phyloP scores from a whole-genome alignment of 2,329 filamentous ascomycete species.

The Colletotrichum sp. region DNA sequence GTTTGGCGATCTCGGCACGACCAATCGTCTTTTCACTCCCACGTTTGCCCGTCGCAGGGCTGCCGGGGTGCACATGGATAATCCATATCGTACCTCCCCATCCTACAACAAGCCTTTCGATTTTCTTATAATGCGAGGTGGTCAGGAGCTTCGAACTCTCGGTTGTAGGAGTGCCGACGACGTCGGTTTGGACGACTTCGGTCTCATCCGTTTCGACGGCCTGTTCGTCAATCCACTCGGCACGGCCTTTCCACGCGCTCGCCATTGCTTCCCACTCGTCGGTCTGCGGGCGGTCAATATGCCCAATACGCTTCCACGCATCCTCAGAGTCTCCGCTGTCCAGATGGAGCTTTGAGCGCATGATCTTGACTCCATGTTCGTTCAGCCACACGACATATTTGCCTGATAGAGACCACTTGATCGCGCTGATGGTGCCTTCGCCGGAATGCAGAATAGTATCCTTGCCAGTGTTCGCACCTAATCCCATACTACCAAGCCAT shows the following conservation, averaged over 20 bases:
- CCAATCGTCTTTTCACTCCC: slow-evolving; percentile 75
- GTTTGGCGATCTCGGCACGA: slow-evolving; percentile 88
- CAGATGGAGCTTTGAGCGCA: slow-evolving; percentile 86
- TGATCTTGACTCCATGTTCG: slow-evolving; percentile 96
- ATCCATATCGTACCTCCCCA: slow-evolving; percentile 98
- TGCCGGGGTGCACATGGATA: slow-evolving; percentile 84
- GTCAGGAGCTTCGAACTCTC: slow-evolving; percentile 55
- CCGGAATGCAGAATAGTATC: slow-evolving; percentile 90
- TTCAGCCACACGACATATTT: slow-evolving; percentile 96
- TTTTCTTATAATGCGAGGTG: slow-evolving; percentile 49
- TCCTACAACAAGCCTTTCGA: slow-evolving; percentile 86
- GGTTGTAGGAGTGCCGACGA: slow-evolving; percentile 47
- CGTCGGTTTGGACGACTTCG: slow-evolving; percentile 37
- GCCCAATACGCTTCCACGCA: slow-evolving; percentile 93
- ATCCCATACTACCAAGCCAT: slow-evolving; percentile 88
- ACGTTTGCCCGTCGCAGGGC: slow-evolving; percentile 68
- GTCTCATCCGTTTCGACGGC: slow-evolving; percentile 77
- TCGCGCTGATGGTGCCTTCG: slow-evolving; percentile 87
- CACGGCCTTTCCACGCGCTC: slow-evolving; percentile 88
- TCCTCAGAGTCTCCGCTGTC: slow-evolving; percentile 78
- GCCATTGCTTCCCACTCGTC: slow-evolving; percentile 97
- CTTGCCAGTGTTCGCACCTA: slow-evolving; percentile 79
- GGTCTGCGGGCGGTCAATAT: slow-evolving; percentile 86
- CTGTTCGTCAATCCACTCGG: slow-evolving; percentile 91
- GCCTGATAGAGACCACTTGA: slow-evolving; percentile 93